Evolutionary conservation across 192 early-diverging fungal species (phyloP).

Genomic region (Coemansia sp.): DNA sequence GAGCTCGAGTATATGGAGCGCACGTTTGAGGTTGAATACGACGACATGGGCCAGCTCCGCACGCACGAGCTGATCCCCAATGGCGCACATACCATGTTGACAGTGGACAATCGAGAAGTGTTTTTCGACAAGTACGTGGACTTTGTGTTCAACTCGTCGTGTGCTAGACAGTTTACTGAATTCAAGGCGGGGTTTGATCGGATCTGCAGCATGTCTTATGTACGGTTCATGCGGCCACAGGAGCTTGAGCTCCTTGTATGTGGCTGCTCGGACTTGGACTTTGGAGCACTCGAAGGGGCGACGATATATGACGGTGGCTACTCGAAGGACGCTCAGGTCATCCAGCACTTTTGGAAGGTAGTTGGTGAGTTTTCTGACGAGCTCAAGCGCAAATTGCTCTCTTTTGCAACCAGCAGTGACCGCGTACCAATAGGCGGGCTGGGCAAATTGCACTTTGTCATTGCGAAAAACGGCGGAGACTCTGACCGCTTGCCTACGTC

Average conservation of each 20-base stretch:
- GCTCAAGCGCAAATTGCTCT: constrained; percentile 82
- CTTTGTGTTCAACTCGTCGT: constrained; percentile 71
- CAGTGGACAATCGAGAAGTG: constrained; percentile 70
- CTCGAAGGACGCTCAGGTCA: constrained; percentile 60
- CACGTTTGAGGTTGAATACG: constrained; percentile 79
- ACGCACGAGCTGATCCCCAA: constrained; percentile 66
- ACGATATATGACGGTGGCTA: constrained; percentile 88
- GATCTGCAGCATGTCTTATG: constrained; percentile 47
- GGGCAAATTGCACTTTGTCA: constrained; percentile 80
- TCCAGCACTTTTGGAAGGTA: constrained; percentile 84
- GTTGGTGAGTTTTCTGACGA: constrained; percentile 80
- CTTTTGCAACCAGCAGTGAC: constrained; percentile 91
- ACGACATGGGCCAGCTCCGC: constrained; percentile 60
- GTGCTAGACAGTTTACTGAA: constrained; percentile 70
- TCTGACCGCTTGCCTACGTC: constrained; percentile 86
- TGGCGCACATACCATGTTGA: constrained; percentile 65
- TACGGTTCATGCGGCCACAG: constrained; percentile 77
- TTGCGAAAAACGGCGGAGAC: constrained; percentile 83
- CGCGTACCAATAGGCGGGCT: constrained; percentile 87
- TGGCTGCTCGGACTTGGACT: constrained; percentile 82
- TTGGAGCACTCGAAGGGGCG: constrained; percentile 71
- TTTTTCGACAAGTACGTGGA: constrained; percentile 82
- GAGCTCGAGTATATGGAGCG: constrained; percentile 74
- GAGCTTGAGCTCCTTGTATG: constrained; percentile 89
- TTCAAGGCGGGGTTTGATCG: constrained; percentile 79